These are phyloP conservation scores for Boletus sp. DNA, from an alignment of 768 basidiomycete species.

Conservation along the genomic window DNA sequence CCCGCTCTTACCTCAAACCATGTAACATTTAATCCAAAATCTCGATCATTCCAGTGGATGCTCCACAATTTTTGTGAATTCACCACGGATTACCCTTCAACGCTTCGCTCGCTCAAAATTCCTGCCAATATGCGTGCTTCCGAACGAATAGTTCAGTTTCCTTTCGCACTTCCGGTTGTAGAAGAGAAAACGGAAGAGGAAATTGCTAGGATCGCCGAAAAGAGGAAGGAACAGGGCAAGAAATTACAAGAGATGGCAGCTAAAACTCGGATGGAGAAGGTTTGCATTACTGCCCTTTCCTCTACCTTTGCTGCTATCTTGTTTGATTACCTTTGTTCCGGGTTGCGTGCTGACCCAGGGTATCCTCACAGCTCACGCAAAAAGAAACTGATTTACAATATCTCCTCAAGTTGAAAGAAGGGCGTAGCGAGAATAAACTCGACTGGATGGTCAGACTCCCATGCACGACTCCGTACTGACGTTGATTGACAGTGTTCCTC, in stretches of 20 bases:
- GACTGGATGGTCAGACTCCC: constrained; percentile 65
- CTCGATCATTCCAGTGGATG: constrained; percentile 71
- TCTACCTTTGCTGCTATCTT: neutral
- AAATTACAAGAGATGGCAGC: constrained; percentile 90
- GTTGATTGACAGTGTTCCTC: neutral
- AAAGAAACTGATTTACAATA: constrained; percentile 75
- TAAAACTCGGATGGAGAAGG: constrained; percentile 83
- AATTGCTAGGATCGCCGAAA: constrained; percentile 70
- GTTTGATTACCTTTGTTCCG: neutral
- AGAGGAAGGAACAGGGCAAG: constrained; percentile 78
- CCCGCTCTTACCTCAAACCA: neutral
- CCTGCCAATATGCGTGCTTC: constrained; percentile 59
- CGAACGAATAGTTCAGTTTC: constrained; percentile 85
- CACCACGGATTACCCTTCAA: constrained; percentile 66
- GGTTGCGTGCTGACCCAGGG: neutral
- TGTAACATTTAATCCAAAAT: neutral
- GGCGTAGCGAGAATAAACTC: constrained; percentile 54
- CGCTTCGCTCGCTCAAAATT: constrained; percentile 64
- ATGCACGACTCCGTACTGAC: neutral
- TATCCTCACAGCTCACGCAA: constrained; percentile 50
- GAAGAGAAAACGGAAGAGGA: constrained; percentile 95
- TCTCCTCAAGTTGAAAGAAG: constrained; percentile 61
- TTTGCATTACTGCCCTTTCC: constrained; percentile 24
- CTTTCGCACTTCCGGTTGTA: constrained; percentile 56
- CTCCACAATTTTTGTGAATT: constrained; percentile 83